Percentiles rank a stretch among this genome's conserved stretches.
phyloP scores from a whole-genome alignment of 176 grass and related monocot species.

The sorghum (Sorghum bicolor) region DNA sequence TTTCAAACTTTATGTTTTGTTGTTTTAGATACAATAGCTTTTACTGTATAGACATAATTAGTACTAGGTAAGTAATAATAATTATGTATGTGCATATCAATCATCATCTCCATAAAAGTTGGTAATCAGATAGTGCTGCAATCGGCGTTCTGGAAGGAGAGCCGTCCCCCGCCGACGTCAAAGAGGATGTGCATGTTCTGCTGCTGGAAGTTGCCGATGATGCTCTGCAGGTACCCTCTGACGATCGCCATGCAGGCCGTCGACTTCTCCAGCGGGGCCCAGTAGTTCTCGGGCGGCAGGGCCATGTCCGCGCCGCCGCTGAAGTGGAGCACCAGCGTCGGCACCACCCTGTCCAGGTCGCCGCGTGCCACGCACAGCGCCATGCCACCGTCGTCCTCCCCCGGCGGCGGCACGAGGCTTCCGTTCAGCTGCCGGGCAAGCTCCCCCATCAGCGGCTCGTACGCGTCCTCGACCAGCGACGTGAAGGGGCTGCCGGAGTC shows the following conservation, averaged over 20 bases:
- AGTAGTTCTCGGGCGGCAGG: slow-evolving; percentile 15
- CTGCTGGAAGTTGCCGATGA: slow-evolving; percentile 31
- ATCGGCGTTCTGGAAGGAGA: slow-evolving; percentile 12
- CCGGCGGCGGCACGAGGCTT: slow-evolving; percentile 11
- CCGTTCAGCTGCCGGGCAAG: background rate
- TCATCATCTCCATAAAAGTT: no score
- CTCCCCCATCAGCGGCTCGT: background rate
- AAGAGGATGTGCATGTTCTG: slow-evolving; percentile 24
- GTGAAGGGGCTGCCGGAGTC: slow-evolving; percentile 18
- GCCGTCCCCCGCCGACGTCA: background rate
- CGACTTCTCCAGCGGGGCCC: background rate
- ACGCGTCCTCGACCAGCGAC: background rate
- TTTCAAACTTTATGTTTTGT: no score
- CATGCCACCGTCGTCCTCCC: background rate
- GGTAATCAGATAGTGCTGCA: slow-evolving; percentile 10
- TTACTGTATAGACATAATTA: no score
- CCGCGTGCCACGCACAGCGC: background rate
- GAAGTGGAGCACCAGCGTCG: slow-evolving; percentile 22
- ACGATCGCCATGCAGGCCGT: slow-evolving; percentile 1
- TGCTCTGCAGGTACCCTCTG: fast-evolving
- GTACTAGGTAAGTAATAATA: no score
- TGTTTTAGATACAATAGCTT: no score
- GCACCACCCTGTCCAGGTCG: background rate
- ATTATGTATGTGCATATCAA: no score
- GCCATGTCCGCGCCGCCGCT: slow-evolving; percentile 13